Evolutionary conservation across 2,329 filamentous ascomycete genomes (phyloP), one percentile per base, ranked within the genome.

Genomic region (Diplodia scrobiculata): DNA sequence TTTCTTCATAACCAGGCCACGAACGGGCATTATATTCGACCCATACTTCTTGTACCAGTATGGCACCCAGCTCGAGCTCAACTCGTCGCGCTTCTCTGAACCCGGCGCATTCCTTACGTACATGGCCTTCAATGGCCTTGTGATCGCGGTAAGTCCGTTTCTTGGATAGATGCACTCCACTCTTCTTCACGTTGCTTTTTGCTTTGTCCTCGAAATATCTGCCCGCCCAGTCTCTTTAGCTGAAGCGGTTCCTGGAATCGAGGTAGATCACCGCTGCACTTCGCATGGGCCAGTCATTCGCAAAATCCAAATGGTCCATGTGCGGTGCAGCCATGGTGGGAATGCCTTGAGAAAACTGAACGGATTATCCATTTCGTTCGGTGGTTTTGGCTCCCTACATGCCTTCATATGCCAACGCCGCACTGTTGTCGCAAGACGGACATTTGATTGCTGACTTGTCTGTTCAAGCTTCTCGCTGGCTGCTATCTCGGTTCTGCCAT

Each of bases 51-150:
- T 95, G 70, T 97, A 89, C 80, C 88, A 85, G 69, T 96, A 95
- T 79, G 81, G 89, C 71, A 89, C 86, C 74, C 85, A 87, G 70
- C 81, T 96, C 59, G 93, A 97, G 81, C 84, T 79, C 50, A 84
- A 84, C 69, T 90, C 89, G 68, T 79, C 88, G 63, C 87, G 91
- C 67, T 94, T 97, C 76, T 79, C 83, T 50, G 84, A 85, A 70
- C 90, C 90, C 67, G 92, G 91, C 74, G 90, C 95, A 75, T 86
- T 95, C 72, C 83, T 95, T 69, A 88, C 88, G 80, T 97, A 96
- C 76, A 80, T 96, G 71, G 79, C 88, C 67, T 95, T 95, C 75
- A 84, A 93, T 72, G 83, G 85, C 71, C 79, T 80, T 62, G 79
- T 89, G 73, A 94, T 95, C 70, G 75, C 92, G 82, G 92, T 97